These are phyloP conservation scores for Carex scoparia DNA, from an alignment of 176 grass and related monocot genomes.

Conservation along the genomic window DNA sequence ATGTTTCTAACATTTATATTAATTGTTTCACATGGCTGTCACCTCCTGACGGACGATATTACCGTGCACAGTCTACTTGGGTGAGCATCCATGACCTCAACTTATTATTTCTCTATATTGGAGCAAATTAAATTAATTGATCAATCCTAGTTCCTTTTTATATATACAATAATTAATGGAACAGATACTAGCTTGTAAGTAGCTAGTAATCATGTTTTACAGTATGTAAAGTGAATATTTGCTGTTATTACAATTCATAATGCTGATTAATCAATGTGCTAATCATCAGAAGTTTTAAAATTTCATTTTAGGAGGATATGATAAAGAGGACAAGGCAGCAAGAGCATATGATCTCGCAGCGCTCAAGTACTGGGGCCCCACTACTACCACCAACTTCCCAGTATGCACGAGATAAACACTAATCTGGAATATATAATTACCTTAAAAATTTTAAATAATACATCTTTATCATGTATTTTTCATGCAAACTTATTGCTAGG, in stretches of 20 bases:
- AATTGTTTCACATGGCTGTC: neutral
- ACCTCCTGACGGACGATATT: constrained; percentile 8
- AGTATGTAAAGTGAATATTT: neutral
- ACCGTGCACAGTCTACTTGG: constrained; percentile 60
- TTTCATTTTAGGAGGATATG: constrained; percentile 57
- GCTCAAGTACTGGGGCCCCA: constrained; percentile 80
- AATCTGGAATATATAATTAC: neutral
- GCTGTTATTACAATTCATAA: neutral
- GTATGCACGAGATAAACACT: constrained; percentile 30
- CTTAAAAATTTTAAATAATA: neutral
- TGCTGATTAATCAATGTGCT: neutral
- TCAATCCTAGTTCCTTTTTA: neutral
- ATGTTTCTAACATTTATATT: constrained; percentile 12
- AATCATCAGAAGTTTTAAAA: neutral
- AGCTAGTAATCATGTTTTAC: neutral
- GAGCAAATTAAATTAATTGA: neutral
- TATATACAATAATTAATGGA: neutral
- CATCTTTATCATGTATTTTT: neutral
- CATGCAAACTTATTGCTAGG: constrained; percentile 28
- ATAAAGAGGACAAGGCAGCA: constrained; percentile 89
- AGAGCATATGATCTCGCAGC: constrained; percentile 87
- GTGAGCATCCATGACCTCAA: constrained; percentile 28
- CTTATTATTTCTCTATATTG: neutral
- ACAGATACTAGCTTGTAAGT: neutral
- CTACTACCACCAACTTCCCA: constrained; percentile 80